Base-by-base conservation (phyloP, 1,139 yeast genomes). In the Kodamaea sp. region DNA sequence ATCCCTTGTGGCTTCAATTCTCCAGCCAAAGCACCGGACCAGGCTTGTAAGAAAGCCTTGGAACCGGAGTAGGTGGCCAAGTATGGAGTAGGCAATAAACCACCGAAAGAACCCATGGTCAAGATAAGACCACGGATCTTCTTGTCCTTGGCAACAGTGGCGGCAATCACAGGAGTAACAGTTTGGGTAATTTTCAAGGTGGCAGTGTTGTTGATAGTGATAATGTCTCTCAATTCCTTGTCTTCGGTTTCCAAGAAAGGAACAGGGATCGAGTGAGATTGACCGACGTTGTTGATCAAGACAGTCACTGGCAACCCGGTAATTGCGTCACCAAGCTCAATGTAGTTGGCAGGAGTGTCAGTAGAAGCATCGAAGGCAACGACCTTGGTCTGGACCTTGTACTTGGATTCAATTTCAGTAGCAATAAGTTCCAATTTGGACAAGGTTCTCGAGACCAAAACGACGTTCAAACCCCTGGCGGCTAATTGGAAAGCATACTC, bases 51-150 rank as follows among this genome's bases (percentile, higher is more conserved):
- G 62, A 92, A 92, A 5, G 96, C 90, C 68, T 92, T 92, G 33
- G 97, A 89, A 11, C 98, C 99, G 12, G 97, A 85, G 66, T 92
- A 92, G 6, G 92, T 84, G 15, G 97, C 96, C 53, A 94, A 75
- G 50, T 80, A 74, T 15, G 98, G 97, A 12, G 96, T 84, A 36
- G 98, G 98, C 34, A 87, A 72, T 46, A 89, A 73, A 2, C 97
- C 99, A 34, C 96, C 96, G 57, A 92, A 92, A 2, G 97, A 90
- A 24, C 98, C 97, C 97, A 92, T 88, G 26, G 95, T 89, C 53
- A 92, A 68, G 41, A 94, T 77, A 52, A 92, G 75, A 25, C 96
- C 96, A 43, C 77, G 73, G 19, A 65, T 55, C 29, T 62, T 61
- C 43, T 56, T 47, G 44, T 67, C 57, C 26, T 61, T 45, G 19